Percentiles rank a stretch among this genome's conserved stretches.
phyloP scores from a whole-genome alignment of 306 rosid species.

The Spatholobus suberectus region DNA sequence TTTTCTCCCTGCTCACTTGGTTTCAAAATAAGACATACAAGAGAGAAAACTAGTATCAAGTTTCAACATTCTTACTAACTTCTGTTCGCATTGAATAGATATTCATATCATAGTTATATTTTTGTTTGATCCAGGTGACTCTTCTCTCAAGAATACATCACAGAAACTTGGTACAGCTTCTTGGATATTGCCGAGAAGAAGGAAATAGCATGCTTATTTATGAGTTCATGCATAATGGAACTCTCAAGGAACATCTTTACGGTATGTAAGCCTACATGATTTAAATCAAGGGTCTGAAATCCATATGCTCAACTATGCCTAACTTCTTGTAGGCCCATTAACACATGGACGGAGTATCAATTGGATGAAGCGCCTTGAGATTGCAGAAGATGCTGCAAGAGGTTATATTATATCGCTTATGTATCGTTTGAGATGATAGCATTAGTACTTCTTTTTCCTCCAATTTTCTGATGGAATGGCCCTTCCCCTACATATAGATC shows the following conservation, averaged over 20 bases:
- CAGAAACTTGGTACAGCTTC: conserved; percentile 93
- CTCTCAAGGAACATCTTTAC: conserved; percentile 98
- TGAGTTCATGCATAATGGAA: conserved; percentile 98
- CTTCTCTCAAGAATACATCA: conserved; percentile 99
- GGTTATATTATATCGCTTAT: conserved; percentile 51
- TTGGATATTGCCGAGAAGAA: conserved; percentile 87
- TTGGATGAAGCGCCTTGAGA: conserved; percentile 95
- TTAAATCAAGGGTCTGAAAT: conserved; percentile 30
- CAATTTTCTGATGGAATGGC: background rate
- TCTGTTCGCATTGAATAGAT: background rate
- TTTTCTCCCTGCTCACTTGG: background rate
- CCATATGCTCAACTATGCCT: conserved; percentile 35
- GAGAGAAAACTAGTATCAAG: conserved; percentile 7
- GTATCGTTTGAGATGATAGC: conserved; percentile 9
- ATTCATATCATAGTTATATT: background rate
- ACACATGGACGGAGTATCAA: conserved; percentile 70
- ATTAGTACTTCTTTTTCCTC: background rate
- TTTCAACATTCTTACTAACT: conserved; percentile 2
- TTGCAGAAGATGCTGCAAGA: conserved; percentile 97
- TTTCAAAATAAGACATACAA: background rate
- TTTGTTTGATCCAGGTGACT: conserved; percentile 67
- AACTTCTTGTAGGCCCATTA: conserved; percentile 68
- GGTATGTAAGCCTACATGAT: conserved; percentile 56
- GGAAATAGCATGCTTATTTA: conserved; percentile 84
- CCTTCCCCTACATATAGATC: background rate